Base-by-base conservation (phyloP, 352 stramenopile genomes). In the Pythium utonaiense region DNA sequence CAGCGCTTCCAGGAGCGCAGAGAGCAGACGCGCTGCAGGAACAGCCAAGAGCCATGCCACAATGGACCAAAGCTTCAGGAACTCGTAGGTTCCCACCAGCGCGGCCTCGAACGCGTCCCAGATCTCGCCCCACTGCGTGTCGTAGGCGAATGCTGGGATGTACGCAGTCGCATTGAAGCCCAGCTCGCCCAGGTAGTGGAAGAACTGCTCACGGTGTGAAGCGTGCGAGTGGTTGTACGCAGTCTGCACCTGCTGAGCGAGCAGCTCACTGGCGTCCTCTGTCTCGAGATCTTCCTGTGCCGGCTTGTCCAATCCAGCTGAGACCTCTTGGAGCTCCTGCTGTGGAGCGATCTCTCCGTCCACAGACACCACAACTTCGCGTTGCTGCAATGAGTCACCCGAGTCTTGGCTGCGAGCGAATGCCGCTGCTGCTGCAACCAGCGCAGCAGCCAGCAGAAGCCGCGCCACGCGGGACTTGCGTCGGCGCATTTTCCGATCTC, bases 51-150 rank as follows among this genome's bases (percentile, higher is more conserved):
- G 58, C 45, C 72, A 51, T 14, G 88, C 34, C 28, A 95, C 87
- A 21, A 71, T 64, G 16, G 62, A 4, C 85, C 85, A 95, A 5
- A 85, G 66, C 19, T 72, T 67, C 16, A 90, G 33, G 44, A 77
- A 88, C 36, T 87, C 71, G 57, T 86, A 87, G 22, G 83, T 79
- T 40, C 61, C 78, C 7, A 88, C 44, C 6, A 80, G 50, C 8
- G 78, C 80, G 12, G 66, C 78, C 56, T 88, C 68, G 16, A 93
- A 56, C 1, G 80, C 74, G 3, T 71, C 53, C 13, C 75, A 79
- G 53, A 94, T 86, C n/a, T 61, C 82, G 16, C 51, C 30, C 82
- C 82, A 94, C 49, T 91, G 69, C 12, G 81, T 83, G 31, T 75
- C 69, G 30, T 77, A 70, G 13, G 54, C 64, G 34, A 89, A 86